Evolutionary conservation across 352 stramenopile species (phyloP).

Genomic region (Globisporangium mamillatum): DNA sequence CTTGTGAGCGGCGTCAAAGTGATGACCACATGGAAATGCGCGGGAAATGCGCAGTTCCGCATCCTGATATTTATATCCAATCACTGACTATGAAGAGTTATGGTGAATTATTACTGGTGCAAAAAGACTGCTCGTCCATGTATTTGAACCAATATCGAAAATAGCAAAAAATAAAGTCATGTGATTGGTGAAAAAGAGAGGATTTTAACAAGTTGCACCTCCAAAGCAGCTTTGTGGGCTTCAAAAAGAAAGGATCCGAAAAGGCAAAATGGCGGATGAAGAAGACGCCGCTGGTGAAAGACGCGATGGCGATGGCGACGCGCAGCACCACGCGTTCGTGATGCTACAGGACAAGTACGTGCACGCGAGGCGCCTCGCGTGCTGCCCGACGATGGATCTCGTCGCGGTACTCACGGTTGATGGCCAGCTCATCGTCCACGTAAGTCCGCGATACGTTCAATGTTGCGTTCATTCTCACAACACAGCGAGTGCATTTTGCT

Average conservation of each 20-base stretch:
- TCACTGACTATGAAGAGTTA: background rate
- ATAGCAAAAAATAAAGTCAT: background rate
- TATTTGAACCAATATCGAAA: background rate
- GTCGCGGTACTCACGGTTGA: slow-evolving; percentile 68
- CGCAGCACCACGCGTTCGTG: slow-evolving; percentile 34
- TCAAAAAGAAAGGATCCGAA: slow-evolving; percentile 1
- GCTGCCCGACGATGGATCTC: slow-evolving; percentile 79
- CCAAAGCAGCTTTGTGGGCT: background rate
- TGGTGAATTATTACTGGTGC: background rate
- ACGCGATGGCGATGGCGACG: background rate
- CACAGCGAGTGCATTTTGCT: background rate
- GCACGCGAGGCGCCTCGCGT: slow-evolving; percentile 41
- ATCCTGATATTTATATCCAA: background rate
- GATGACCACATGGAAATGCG: background rate
- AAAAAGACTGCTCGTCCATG: background rate
- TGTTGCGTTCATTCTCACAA: too few relatives aligned
- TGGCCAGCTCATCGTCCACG: slow-evolving; percentile 67
- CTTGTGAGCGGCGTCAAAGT: background rate
- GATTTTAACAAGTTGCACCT: too few relatives aligned
- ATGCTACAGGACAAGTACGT: slow-evolving; percentile 75
- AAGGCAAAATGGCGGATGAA: slow-evolving; percentile 6
- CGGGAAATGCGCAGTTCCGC: background rate
- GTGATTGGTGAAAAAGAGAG: background rate
- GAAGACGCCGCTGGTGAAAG: background rate
- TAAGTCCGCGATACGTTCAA: slow-evolving; percentile 25